These are phyloP conservation scores for Rhododendron henanense DNA, from an alignment of 148 eudicot genomes.

Conservation along the genomic window DNA sequence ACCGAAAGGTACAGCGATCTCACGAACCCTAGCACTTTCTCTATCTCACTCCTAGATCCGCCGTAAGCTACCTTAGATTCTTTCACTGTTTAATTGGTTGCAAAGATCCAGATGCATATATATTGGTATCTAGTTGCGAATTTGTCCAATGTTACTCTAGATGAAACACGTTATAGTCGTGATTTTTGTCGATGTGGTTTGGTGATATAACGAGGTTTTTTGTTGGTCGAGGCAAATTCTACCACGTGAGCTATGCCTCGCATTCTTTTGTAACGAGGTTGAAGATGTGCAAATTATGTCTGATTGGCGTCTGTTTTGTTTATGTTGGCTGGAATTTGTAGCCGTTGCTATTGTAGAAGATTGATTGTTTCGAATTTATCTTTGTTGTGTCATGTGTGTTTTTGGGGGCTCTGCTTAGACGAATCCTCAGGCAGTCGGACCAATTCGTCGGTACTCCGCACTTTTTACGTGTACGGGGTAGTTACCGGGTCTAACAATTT, in stretches of 20 bases:
- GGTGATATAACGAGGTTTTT: not conserved
- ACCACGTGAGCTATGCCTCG: not conserved
- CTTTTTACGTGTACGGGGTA: not conserved
- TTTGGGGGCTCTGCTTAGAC: not conserved
- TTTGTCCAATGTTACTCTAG: not conserved
- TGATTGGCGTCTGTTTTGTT: not conserved
- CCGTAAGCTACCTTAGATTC: not conserved
- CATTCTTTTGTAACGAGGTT: not conserved
- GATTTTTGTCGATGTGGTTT: not conserved
- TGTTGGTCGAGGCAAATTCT: not conserved
- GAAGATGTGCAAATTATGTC: not conserved
- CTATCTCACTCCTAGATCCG: not conserved
- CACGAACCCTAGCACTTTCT: slow-evolving; percentile 1
- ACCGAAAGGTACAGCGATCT: not conserved
- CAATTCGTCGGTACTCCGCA: not conserved
- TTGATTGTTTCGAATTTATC: not conserved
- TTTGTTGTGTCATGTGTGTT: not conserved
- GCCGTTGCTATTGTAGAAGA: not conserved
- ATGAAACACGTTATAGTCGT: not conserved
- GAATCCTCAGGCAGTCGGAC: not conserved
- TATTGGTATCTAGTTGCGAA: not conserved
- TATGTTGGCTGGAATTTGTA: not conserved
- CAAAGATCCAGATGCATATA: not conserved
- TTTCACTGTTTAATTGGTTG: not conserved
- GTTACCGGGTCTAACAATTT: not conserved